phyloP scores from a whole-genome alignment of 129 eudicot species.

The Flaveria trinervia region DNA sequence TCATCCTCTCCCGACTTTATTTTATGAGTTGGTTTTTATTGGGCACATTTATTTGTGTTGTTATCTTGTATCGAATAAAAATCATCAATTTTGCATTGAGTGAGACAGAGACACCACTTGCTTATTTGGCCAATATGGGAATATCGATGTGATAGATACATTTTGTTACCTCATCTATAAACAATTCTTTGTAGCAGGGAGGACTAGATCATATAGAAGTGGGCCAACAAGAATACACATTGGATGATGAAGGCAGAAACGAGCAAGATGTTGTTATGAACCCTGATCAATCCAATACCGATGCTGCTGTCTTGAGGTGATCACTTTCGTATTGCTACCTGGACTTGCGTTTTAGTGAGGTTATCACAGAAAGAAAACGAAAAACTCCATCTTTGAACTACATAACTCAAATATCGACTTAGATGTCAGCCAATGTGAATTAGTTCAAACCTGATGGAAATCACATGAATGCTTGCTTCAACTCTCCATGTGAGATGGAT shows the following conservation, averaged over 20 bases:
- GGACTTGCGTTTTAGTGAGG: not conserved
- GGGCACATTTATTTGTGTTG: no score
- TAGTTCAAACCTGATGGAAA: not conserved
- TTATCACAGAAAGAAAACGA: not conserved
- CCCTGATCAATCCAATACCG: not conserved
- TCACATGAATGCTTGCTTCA: not conserved
- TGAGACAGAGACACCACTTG: no score
- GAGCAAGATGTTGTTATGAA: slow-evolving; percentile 36
- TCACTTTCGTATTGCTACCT: not conserved
- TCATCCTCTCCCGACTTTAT: no score
- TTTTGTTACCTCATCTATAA: not conserved
- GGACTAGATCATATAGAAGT: slow-evolving; percentile 61
- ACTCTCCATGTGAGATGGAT: no score
- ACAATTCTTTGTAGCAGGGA: slow-evolving; percentile 45
- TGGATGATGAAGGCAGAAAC: slow-evolving; percentile 69
- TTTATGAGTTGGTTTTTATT: no score
- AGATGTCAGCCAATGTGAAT: no score
- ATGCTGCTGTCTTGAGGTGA: not conserved
- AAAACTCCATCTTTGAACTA: no score
- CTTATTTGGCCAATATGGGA: no score
- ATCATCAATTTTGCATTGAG: no score
- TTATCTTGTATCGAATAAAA: no score
- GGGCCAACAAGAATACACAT: slow-evolving; percentile 74
- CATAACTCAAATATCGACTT: no score
- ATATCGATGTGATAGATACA: not conserved